Evolutionary conservation across 108 stramenopile genomes (phyloP), one percentile per base, ranked within the genome.

Genomic region (Stephanodiscus minutulus): DNA sequence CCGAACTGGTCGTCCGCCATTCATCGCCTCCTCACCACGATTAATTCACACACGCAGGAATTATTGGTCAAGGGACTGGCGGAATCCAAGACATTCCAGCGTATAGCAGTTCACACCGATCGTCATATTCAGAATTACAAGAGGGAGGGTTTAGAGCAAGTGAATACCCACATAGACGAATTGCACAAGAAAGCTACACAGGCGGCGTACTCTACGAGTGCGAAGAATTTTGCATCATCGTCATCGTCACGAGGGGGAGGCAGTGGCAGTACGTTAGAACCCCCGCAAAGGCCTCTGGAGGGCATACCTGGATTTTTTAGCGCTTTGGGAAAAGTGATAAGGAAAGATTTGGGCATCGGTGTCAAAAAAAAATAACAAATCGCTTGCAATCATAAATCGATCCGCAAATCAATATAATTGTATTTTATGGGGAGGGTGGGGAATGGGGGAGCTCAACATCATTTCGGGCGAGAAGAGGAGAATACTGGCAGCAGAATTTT

Each of bases 11-110:
- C 43, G 43, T 44, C 12, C 43, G 43, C 15, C 43, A 13, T 44
- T 33, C 31, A 33, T 4, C 31, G 11, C 43, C 43, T 13, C 13
- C 12, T 13, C 43, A 13, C 15, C 43, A 18, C 46, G 18, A 22
- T 48, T 13, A 21, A 22, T 15, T 28, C 36, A 46, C 35, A 4
- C 21, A 13, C 20, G 52, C 46, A 83, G 83, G 92, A 94, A 82
- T 64, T 94, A 37, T 69, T 94, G 56, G 76, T 94, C 70, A 94
- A 94, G 69, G 93, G 93, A 31, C 70, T 94, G 44, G 88, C 93
- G 24, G 85, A 94, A 53, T 91, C 90, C 1, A 87, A 85, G 66
- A 87, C 89, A 31, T 94, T 94, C 72, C 93, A 94, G 63, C 64
- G 72, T 22, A 90, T 94, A 61, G 93, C 87, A 5, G 83, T 94